Percentiles rank a stretch among this genome's conserved stretches.
These are phyloP conservation scores for Coffea humblotiana DNA, from an alignment of 305 asterid species.

Conservation along the genomic window DNA sequence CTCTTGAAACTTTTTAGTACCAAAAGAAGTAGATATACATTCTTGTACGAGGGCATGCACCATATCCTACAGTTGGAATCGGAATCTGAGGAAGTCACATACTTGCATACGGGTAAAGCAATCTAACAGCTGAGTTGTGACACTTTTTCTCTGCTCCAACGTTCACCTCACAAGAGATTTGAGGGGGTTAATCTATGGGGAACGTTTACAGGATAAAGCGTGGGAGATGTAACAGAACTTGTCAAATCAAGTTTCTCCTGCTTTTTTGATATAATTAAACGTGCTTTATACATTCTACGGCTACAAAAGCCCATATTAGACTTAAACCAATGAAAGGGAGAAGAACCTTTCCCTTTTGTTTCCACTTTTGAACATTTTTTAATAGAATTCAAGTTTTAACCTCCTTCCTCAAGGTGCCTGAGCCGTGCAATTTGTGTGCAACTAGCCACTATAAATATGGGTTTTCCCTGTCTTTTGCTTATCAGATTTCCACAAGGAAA, in stretches of 20 bases:
- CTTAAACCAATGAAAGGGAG: not conserved
- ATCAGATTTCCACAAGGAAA: not conserved
- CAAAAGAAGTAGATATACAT: too few species aligned
- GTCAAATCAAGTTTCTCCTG: not conserved
- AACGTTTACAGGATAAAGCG: not conserved
- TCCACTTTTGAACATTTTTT: not conserved
- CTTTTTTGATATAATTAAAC: not conserved
- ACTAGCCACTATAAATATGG: conserved; percentile 47
- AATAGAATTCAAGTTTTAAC: not conserved
- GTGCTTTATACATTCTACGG: not conserved
- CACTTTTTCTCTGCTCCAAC: not conserved
- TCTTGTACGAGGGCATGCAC: too few species aligned
- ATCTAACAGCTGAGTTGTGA: not conserved
- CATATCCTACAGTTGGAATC: not conserved
- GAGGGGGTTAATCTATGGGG: not conserved
- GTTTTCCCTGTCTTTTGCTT: conserved; percentile 27
- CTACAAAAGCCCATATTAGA: not conserved
- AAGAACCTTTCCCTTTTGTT: not conserved
- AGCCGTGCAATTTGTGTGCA: conserved; percentile 7
- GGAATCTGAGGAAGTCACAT: not conserved
- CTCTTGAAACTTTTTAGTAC: too few species aligned
- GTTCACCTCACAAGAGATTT: not conserved
- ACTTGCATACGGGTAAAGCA: too few species aligned
- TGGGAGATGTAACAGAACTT: not conserved
- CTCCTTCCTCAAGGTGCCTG: not conserved